A percentile compares a stretch with the other conserved stretches of the same genome.
Evolutionary conservation across 148 eudicot species (phyloP).

Genomic region (Chenopodium album): DNA sequence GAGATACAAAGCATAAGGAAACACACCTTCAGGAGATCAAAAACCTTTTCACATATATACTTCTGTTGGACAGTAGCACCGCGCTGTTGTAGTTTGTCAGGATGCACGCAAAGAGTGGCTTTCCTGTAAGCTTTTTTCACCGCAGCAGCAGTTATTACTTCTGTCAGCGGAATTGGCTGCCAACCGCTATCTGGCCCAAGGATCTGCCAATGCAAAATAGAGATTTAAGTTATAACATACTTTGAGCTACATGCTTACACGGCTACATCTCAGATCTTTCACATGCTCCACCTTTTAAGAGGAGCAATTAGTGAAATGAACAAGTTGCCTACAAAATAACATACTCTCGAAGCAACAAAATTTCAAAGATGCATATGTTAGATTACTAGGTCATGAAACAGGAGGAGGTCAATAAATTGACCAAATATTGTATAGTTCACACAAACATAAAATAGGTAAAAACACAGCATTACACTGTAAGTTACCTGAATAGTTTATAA

Average conservation of each 20-base stretch:
- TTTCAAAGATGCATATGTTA: neutral
- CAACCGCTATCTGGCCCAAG: constrained; percentile 97
- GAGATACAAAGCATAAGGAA: constrained; percentile 2
- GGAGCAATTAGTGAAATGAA: neutral
- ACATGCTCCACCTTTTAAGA: neutral
- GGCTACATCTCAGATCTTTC: neutral
- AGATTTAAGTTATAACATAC: neutral
- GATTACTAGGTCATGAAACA: neutral
- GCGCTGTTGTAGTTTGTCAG: constrained; percentile 96
- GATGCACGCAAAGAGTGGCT: constrained; percentile 97
- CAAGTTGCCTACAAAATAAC: neutral
- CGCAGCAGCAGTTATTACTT: constrained; percentile 88
- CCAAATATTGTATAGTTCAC: neutral
- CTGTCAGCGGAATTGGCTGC: constrained; percentile 91
- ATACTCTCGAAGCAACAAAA: neutral
- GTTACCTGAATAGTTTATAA: neutral
- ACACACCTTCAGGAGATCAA: constrained; percentile 92
- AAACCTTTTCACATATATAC: constrained; percentile 95
- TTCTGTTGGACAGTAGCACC: constrained; percentile 92
- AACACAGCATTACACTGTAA: neutral
- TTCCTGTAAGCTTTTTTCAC: constrained; percentile 93
- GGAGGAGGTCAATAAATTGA: neutral
- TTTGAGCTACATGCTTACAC: too few species aligned
- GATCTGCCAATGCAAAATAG: constrained; percentile 49
- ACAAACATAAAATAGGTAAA: neutral